Evolutionary conservation across 768 basidiomycete genomes (phyloP), one percentile per base, ranked within the genome.

Genomic region (Nevesoporus exiguus): DNA sequence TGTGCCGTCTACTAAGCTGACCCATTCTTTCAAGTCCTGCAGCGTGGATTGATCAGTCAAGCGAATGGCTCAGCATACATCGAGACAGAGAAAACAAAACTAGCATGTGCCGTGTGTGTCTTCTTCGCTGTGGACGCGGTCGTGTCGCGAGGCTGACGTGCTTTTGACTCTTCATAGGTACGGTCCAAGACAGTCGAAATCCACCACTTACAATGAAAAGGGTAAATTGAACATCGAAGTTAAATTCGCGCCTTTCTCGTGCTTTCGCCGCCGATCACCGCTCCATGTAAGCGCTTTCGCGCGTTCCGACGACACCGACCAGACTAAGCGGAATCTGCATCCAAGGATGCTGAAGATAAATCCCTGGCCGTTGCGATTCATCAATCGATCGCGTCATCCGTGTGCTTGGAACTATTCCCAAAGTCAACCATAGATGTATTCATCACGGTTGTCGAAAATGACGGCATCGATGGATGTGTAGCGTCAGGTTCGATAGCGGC

Each of bases 41-140:
- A 94, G 67, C 84, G 92, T 27, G 93, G 94, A 9, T 74, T 98
- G 14, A 93, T 97, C 50, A 88, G 75, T 57, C 93, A 97, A 72
- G 96, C 97, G 1, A 95, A 93, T 66, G 97, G 97, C 2, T 97
- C 94, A 17, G 94, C 93, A 11, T 99, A 98, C 67, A 90, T 99
- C 61, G 97, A 99, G 73, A 89, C 88, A 1, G 88, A 90, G 52
- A 80, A 80, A 51, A 90, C 91, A 0, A 99, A 99, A 74, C 84
- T 99, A 58, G 94, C 93, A 5, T 97, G 93, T 68, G 93, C 97
- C 39, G 91, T 98, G 95, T 98, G 62, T 64, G 89, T 80, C 27
- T 19, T 25, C 3, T 24, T 43, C 3, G 11, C 22, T 52, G 47
- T 55, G 48, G 33, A 46, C 37, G 25, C n/a, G 6, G 7, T n/a